Conservation (phyloP, 164 flowering plant genomes). For the Nymphaea thermarum region DNA sequence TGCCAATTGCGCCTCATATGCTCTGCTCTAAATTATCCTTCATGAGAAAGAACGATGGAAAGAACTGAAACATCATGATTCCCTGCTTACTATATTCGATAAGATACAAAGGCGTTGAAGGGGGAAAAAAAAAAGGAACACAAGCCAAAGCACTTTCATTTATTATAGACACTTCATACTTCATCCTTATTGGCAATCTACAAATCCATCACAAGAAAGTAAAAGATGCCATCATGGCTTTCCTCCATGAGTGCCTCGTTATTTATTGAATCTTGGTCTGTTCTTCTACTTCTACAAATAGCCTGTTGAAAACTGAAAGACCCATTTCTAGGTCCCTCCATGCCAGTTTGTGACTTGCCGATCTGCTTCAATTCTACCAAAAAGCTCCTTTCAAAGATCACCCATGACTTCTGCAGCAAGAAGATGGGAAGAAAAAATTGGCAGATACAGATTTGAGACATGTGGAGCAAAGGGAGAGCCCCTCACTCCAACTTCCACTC, state of each 20-base stretch:
- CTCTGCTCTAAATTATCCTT: no score
- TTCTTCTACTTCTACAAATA: not conserved
- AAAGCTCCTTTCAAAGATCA: not conserved
- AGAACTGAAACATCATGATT: no score
- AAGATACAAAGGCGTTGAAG: no score
- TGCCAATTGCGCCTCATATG: no score
- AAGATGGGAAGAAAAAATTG: not conserved
- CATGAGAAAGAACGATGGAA: no score
- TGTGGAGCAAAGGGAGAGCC: not conserved
- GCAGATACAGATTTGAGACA: not conserved
- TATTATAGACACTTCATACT: no score
- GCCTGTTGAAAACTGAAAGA: not conserved
- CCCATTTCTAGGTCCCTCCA: not conserved
- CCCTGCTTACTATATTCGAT: no score
- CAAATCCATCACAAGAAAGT: no score
- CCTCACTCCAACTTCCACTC: not conserved
- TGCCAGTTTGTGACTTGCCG: not conserved
- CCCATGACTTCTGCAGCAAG: not conserved
- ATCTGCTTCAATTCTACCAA: not conserved
- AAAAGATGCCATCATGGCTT: no score
- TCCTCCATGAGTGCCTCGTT: not conserved
- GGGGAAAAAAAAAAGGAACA: no score
- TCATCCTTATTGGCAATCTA: no score
- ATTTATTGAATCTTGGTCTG: not conserved
- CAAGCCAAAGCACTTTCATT: no score